A percentile compares a stretch with the other conserved stretches of the same genome.
Conservation (phyloP, 257 asterid genomes). For the Plectranthus barbatus region DNA sequence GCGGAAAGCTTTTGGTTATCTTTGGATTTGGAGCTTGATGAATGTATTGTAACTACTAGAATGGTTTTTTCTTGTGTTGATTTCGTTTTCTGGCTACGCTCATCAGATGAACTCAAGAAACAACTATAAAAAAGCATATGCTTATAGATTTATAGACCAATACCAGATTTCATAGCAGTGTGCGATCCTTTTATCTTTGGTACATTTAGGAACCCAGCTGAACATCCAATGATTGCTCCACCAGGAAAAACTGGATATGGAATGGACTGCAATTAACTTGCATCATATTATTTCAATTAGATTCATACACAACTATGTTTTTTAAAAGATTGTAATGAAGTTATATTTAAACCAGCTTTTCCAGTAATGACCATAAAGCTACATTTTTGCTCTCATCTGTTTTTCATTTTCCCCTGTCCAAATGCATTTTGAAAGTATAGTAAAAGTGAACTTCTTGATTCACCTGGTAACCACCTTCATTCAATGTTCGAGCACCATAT, state of each 20-base stretch:
- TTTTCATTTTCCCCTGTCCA: neutral
- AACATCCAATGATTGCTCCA: slow-evolving; percentile 97
- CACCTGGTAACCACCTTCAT: slow-evolving; percentile 99
- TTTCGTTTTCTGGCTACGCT: neutral
- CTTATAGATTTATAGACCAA: slow-evolving; percentile 4
- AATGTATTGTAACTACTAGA: too few species aligned
- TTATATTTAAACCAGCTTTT: neutral
- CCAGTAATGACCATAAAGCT: neutral
- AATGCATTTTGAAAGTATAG: neutral
- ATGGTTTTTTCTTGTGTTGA: too few species aligned
- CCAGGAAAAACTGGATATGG: slow-evolving; percentile 99
- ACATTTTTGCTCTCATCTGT: neutral
- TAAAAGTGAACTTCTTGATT: slow-evolving; percentile 9
- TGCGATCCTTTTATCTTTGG: slow-evolving; percentile 97
- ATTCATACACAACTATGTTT: neutral
- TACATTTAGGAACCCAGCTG: slow-evolving; percentile 96
- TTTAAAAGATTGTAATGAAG: neutral
- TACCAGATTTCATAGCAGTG: slow-evolving; percentile 99
- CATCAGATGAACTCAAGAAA: neutral
- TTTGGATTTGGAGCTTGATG: neutral
- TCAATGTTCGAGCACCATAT: slow-evolving; percentile 92
- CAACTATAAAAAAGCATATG: neutral
- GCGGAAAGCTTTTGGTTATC: too few species aligned
- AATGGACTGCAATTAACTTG: slow-evolving; percentile 83
- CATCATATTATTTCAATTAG: slow-evolving; percentile 32